Base-by-base conservation (phyloP, 495 filamentous ascomycete species). In the Daldinia bambusicola region DNA sequence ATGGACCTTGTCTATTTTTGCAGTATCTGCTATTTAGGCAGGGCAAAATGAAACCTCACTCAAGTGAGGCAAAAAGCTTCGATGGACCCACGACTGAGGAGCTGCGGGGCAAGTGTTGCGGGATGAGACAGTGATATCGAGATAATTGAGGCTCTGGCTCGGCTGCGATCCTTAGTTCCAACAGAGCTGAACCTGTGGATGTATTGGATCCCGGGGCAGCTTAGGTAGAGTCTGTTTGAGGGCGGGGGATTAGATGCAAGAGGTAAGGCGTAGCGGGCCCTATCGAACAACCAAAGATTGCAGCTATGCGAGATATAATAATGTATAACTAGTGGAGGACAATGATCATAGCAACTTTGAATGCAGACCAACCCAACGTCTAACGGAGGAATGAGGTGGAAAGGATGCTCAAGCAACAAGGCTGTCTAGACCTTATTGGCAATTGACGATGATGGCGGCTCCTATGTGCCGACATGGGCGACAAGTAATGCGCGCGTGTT, bases 311-410 rank as follows among this genome's bases (percentile, higher is more conserved):
- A 66, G 66, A 66, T 55, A 65, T 70, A 55, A 55, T 58, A 63
- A 50, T 14, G 55, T 59, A 69, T 62, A 26, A 26, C 26, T 26
- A 51, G 43, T 45, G 66, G 57, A 73, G 52, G 43, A 14, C 30
- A 58, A 63, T 61, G 57, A 58, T 66, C 65, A 69, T 69, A 40
- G n/a, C 55, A 16, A 61, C 58, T 43, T 51, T 53, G 38, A 36
- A 69, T 66, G 70, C 66, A 73, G 56, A 66, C n/a, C 62, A 62
- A 69, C 70, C 70, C 66, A 73, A 73, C 70, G 57, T 60, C 66
- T 37, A 61, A 31, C 16, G 55, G 61, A 56, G 22, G 67, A 22
- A 73, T 20, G 57, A 59, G 51, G 61, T 52, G 57, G 53, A 64
- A 69, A 50, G 57, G 51, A 57, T 56, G 51, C 62, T 69, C 22